Evolutionary conservation across 1,284 basidiomycete genomes (phyloP).

Genomic region (Veloboletus limbatus): DNA sequence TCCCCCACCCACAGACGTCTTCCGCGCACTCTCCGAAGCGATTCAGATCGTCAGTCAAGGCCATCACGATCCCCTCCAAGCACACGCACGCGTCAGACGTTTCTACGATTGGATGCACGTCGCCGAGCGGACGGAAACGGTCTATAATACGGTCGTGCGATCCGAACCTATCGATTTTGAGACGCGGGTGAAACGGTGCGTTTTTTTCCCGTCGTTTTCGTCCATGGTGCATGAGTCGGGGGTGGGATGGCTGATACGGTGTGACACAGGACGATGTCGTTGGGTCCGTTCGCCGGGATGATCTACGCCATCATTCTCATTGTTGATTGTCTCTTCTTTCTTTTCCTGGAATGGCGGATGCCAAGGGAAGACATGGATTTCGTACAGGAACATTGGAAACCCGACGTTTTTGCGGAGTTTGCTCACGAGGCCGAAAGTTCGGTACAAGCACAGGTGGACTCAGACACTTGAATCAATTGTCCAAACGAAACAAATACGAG

Average conservation of each 20-base stretch:
- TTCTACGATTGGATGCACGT: slow-evolving; percentile 93
- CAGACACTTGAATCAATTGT: slow-evolving; percentile 4
- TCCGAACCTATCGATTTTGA: slow-evolving; percentile 61
- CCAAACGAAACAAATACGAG: slow-evolving; percentile 18
- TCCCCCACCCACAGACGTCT: slow-evolving; percentile 59
- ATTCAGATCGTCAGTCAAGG: slow-evolving; percentile 69
- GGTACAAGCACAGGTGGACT: not conserved
- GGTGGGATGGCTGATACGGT: not conserved
- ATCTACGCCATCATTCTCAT: slow-evolving; percentile 79
- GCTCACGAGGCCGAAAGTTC: not conserved
- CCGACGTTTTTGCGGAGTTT: slow-evolving; percentile 36
- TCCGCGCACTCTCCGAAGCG: slow-evolving; percentile 80
- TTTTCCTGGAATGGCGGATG: slow-evolving; percentile 73
- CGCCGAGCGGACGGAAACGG: slow-evolving; percentile 75
- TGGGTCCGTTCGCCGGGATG: slow-evolving; percentile 72
- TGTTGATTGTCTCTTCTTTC: slow-evolving; percentile 78
- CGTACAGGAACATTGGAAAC: slow-evolving; percentile 50
- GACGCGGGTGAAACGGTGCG: slow-evolving; percentile 70
- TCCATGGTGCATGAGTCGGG: too few species aligned
- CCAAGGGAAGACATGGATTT: slow-evolving; percentile 70
- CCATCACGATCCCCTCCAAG: slow-evolving; percentile 73
- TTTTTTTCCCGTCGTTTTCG: not conserved
- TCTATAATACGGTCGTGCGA: slow-evolving; percentile 72
- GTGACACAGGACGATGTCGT: slow-evolving; percentile 55
- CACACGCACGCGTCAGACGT: slow-evolving; percentile 72